These are phyloP conservation scores for Solanum chiquidenum DNA, from an alignment of 257 asterid species.

Conservation along the genomic window DNA sequence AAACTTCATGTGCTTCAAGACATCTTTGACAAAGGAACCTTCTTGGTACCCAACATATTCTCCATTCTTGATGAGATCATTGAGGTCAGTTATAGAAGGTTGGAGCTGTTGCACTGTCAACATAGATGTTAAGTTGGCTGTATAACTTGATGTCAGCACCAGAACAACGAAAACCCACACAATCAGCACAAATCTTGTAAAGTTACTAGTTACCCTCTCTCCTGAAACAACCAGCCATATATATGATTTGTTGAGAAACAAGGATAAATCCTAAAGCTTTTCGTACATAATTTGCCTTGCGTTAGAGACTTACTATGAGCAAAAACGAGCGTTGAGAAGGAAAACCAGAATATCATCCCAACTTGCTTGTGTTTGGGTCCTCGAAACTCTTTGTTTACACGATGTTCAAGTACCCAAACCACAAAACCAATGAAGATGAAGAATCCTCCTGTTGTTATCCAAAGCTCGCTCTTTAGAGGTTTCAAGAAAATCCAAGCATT, in stretches of 20 bases:
- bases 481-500: slow-evolving; percentile 23
- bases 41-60: slow-evolving; percentile 33
- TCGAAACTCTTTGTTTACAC: slow-evolving; percentile 21
- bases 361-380: slow-evolving; percentile 2
- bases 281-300: background rate
- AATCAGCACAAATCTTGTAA: slow-evolving; percentile 28
- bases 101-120: slow-evolving; percentile 25
- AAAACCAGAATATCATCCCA: slow-evolving; percentile 11
- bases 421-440: slow-evolving; percentile 21
- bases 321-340: slow-evolving; percentile 32
- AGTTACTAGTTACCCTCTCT: slow-evolving; percentile 20
- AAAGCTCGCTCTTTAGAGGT: slow-evolving; percentile 19
- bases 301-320: slow-evolving; percentile 21
- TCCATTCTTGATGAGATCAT: slow-evolving; percentile 21
- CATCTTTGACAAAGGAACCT: slow-evolving; percentile 31
- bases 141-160: slow-evolving; percentile 40
- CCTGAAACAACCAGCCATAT: slow-evolving; percentile 16
- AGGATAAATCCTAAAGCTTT: background rate
- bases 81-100: slow-evolving; percentile 19
- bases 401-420: slow-evolving; percentile 36
- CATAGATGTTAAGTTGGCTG: slow-evolving; percentile 41
- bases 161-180: slow-evolving; percentile 40
- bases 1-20: slow-evolving; percentile 18
- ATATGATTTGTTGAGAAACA: background rate
- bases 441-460: slow-evolving; percentile 22